Percentiles rank a stretch among this genome's conserved stretches.
Conservation (phyloP, 176 grass and related monocot genomes). For the Oryza longistaminata region DNA sequence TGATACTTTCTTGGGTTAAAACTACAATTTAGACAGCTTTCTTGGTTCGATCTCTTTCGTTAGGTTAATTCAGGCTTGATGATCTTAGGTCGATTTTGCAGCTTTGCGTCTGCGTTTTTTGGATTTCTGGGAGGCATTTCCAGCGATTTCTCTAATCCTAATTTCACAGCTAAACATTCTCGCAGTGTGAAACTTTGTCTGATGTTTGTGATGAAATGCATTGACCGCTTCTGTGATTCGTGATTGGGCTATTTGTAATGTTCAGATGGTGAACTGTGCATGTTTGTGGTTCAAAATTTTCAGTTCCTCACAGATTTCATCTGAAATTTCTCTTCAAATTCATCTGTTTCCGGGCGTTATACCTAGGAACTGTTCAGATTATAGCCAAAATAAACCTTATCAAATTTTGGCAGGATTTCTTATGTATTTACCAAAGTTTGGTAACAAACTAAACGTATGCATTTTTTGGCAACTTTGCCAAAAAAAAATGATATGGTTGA, state of each 20-base stretch:
- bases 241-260: not conserved
- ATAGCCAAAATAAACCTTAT: no score
- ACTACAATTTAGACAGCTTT: not conserved
- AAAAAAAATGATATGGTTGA: no score
- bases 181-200: not conserved
- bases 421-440: no score
- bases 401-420: no score
- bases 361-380: no score
- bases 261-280: not conserved
- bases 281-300: not conserved
- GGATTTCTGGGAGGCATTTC: not conserved
- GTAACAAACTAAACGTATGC: no score
- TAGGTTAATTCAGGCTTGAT: conserved; percentile 4
- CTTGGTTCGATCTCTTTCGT: not conserved
- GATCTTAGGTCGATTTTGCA: not conserved
- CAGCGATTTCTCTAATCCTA: not conserved
- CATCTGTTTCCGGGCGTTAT: no score
- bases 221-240: not conserved
- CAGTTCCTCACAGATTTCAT: not conserved
- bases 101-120: not conserved
- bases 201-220: not conserved
- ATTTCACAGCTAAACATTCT: not conserved
- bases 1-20: not conserved
- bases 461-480: no score
- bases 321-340: not conserved